phyloP scores from a whole-genome alignment of 2,329 filamentous ascomycete genomes.

The Harringtonia aguacate region DNA sequence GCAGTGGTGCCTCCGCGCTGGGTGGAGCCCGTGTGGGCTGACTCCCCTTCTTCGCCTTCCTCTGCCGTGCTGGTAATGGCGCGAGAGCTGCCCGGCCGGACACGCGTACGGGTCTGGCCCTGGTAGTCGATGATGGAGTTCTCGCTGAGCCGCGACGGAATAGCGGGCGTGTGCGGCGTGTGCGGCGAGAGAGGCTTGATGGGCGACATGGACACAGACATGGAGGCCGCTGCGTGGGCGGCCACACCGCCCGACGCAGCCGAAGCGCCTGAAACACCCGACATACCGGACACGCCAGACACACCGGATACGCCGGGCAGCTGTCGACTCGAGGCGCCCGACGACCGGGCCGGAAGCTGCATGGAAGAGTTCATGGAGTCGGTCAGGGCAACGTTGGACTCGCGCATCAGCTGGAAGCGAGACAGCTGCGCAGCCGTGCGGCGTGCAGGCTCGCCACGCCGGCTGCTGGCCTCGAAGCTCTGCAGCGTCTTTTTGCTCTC shows the following conservation, averaged over 20 bases:
- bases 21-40: slow-evolving; percentile 20
- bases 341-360: slow-evolving; percentile 72
- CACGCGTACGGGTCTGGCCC: not conserved
- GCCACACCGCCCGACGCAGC: slow-evolving; percentile 11
- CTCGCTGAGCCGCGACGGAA: slow-evolving; percentile 86
- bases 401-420: slow-evolving; percentile 80
- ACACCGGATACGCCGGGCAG: slow-evolving; percentile 31
- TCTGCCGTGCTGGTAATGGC: not conserved
- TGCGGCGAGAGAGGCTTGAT: slow-evolving; percentile 84
- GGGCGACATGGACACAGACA: slow-evolving; percentile 69
- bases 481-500: slow-evolving; percentile 80
- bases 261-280: not conserved
- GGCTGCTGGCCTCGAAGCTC: slow-evolving; percentile 61
- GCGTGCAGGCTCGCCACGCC: slow-evolving; percentile 59
- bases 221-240: slow-evolving; percentile 42
- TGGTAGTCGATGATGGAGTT: slow-evolving; percentile 70
- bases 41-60: not conserved
- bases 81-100: not conserved
- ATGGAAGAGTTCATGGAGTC: slow-evolving; percentile 91
- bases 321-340: slow-evolving; percentile 57
- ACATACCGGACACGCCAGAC: not conserved
- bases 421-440: slow-evolving; percentile 69
- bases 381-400: slow-evolving; percentile 78
- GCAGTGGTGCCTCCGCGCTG: slow-evolving; percentile 46
- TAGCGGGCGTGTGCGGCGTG: slow-evolving; percentile 87